Base-by-base conservation (phyloP, 2,329 filamentous ascomycete species). In the Xylaria polymorpha region DNA sequence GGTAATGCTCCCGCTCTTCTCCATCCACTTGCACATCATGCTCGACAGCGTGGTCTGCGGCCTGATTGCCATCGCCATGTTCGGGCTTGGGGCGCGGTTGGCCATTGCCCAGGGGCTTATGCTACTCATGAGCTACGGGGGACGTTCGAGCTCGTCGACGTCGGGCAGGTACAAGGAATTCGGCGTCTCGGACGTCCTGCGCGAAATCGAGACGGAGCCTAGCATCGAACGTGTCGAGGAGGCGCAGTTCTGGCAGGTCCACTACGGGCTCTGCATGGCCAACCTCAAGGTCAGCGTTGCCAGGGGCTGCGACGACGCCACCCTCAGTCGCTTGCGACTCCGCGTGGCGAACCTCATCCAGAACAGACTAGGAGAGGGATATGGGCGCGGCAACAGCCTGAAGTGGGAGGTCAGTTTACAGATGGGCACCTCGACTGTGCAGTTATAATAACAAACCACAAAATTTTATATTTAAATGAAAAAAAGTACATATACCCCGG, bases 191-290 rank as follows among this genome's bases (percentile, higher is more conserved):
- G 90, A 91, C 25, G 91, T 97, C n/a, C 85, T 98, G 75, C 88
- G 88, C 65, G 94, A 97, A 79, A 94, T 99, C 61, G 91, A 94
- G 79, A 87, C 90, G 1, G 94, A 98, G 75, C 89, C 92, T 1
- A 87, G 87, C 64, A 90, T 98, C 32, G 87, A 87, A 53, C 87
- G 87, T 1, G 90, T 99, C 56, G 93, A 98, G 67, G 94, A 98
- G 77, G 95, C 94, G 1, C 91, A 94, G 78, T 97, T 99, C 80
- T 99, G 96, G 96, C 96, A 99, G 83, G 96, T 98, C 15, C 96
- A 99, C 81, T 98, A 98, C 79, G 94, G 95, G 1, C 85, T 98
- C 48, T 97, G 94, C 77, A 97, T 98, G 92, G 96, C 96, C 9
- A 98, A 97, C 78, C 80, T 99, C 73, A 97, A 94, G 80, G 81